phyloP scores from a whole-genome alignment of 2,329 filamentous ascomycete genomes.

The Trichophyton simii region DNA sequence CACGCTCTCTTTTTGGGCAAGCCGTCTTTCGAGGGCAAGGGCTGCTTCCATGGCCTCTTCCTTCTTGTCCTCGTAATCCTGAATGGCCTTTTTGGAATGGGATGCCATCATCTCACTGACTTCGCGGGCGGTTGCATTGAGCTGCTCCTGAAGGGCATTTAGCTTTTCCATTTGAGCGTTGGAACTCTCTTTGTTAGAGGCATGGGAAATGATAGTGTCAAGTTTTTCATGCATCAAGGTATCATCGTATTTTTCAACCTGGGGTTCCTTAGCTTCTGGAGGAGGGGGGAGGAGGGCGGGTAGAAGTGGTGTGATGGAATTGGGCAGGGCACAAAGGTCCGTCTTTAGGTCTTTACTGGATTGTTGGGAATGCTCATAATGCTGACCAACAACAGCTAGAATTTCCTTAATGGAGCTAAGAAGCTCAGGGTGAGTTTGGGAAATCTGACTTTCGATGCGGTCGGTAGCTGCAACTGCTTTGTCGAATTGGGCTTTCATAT shows the following conservation, averaged over 20 bases:
- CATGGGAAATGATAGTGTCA: slow-evolving; percentile 34
- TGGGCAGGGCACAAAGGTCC: slow-evolving; percentile 38
- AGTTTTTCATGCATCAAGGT: slow-evolving; percentile 47
- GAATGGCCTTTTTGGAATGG: slow-evolving; percentile 60
- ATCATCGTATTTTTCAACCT: slow-evolving; percentile 50
- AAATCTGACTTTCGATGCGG: slow-evolving; percentile 63
- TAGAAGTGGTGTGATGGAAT: slow-evolving; percentile 45
- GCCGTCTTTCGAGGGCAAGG: slow-evolving; percentile 65
- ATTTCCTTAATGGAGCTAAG: slow-evolving; percentile 77
- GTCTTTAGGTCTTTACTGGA: slow-evolving; percentile 50
- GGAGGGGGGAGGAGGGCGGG: slow-evolving; percentile 41
- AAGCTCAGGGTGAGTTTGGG: slow-evolving; percentile 78
- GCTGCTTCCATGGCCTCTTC: slow-evolving; percentile 68
- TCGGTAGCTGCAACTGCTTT: slow-evolving; percentile 62
- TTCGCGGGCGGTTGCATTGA: slow-evolving; percentile 70
- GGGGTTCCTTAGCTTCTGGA: slow-evolving; percentile 32
- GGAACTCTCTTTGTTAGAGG: slow-evolving; percentile 52
- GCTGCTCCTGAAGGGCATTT: slow-evolving; percentile 71
- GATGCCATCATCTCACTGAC: slow-evolving; percentile 68
- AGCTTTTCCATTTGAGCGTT: slow-evolving; percentile 66
- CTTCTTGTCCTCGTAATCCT: slow-evolving; percentile 68
- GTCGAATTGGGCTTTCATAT: slow-evolving; percentile 68
- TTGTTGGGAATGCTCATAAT: slow-evolving; percentile 76
- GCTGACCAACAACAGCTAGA: slow-evolving; percentile 66
- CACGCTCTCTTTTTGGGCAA: slow-evolving; percentile 52